Evolutionary conservation across 495 filamentous ascomycete genomes (phyloP).

Genomic region (Sordaria brevicollis): DNA sequence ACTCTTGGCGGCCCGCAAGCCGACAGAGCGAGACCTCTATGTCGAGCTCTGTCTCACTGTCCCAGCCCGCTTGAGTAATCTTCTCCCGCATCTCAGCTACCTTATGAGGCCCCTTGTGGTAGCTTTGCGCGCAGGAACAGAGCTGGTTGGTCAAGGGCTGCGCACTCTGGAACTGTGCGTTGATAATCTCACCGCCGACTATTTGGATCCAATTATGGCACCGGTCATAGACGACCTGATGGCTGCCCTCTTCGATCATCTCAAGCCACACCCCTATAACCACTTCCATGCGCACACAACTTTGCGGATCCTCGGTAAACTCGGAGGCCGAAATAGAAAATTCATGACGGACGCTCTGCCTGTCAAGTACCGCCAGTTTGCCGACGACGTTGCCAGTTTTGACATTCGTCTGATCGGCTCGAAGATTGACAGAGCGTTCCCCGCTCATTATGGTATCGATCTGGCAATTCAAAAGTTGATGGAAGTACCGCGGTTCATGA

Average conservation of each 20-base stretch:
- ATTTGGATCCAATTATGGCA: constrained; percentile 97
- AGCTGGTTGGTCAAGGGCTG: constrained; percentile 88
- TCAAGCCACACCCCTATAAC: constrained; percentile 84
- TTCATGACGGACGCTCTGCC: constrained; percentile 83
- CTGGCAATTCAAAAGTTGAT: constrained; percentile 76
- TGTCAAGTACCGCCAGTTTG: constrained; percentile 69
- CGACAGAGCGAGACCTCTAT: constrained; percentile 85
- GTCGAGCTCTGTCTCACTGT: constrained; percentile 96
- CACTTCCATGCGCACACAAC: constrained; percentile 97
- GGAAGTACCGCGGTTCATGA: constrained; percentile 56
- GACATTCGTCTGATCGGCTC: constrained; percentile 84
- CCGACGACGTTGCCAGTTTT: constrained; percentile 77
- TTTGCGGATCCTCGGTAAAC: constrained; percentile 94
- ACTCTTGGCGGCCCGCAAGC: constrained; percentile 76
- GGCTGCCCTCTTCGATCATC: constrained; percentile 90
- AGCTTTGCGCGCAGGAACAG: constrained; percentile 79
- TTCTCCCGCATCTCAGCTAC: constrained; percentile 93
- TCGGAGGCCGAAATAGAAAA: constrained; percentile 88
- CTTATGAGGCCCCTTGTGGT: constrained; percentile 96
- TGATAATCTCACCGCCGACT: constrained; percentile 95
- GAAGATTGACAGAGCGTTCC: constrained; percentile 76
- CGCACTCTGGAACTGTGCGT: constrained; percentile 94
- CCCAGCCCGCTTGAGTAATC: constrained; percentile 85
- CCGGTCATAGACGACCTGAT: constrained; percentile 97
- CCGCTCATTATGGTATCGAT: constrained; percentile 74